A percentile compares a stretch with the other conserved stretches of the same genome.
Conservation (phyloP, 768 basidiomycete species). For the Phylloporus scabripes region DNA sequence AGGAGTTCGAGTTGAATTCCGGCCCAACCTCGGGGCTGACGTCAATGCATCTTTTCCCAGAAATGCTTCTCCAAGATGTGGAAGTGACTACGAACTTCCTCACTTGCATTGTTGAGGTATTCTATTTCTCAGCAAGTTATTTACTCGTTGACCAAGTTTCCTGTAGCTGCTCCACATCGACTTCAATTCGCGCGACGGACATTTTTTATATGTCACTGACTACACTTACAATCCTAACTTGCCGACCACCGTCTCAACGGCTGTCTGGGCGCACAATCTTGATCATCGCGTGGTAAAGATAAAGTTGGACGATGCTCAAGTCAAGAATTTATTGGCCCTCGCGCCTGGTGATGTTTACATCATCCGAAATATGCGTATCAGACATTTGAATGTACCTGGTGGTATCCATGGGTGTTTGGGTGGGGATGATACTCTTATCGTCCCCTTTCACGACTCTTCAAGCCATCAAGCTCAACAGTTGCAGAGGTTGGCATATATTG, state of each 20-base stretch:
- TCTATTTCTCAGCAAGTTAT: background rate
- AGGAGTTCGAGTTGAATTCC: slow-evolving; percentile 29
- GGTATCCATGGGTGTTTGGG: slow-evolving; percentile 25
- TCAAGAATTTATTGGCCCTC: slow-evolving; percentile 34
- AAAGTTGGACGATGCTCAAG: slow-evolving; percentile 45
- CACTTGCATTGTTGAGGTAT: slow-evolving; percentile 57
- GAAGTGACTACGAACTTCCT: slow-evolving; percentile 39
- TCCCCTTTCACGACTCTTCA: slow-evolving; percentile 12
- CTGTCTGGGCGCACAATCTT: slow-evolving; percentile 42
- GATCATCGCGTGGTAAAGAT: slow-evolving; percentile 49
- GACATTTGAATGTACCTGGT: slow-evolving; percentile 14
- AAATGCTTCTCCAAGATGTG: slow-evolving; percentile 46
- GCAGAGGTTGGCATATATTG: slow-evolving; percentile 12
- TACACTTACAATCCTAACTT: slow-evolving; percentile 51
- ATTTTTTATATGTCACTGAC: slow-evolving; percentile 57
- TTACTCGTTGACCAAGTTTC: background rate
- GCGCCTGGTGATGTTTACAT: slow-evolving; percentile 38
- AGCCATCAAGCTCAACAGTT: slow-evolving; percentile 17
- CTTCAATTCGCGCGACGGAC: slow-evolving; percentile 27
- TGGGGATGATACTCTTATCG: slow-evolving; percentile 25
- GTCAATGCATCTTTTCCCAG: slow-evolving; percentile 33
- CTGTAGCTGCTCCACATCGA: slow-evolving; percentile 44
- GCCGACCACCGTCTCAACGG: slow-evolving; percentile 20
- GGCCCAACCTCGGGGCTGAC: slow-evolving; percentile 19
- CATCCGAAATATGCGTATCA: slow-evolving; percentile 49